phyloP scores from a whole-genome alignment of 139 green algal genomes.

The Volvox africanus region DNA sequence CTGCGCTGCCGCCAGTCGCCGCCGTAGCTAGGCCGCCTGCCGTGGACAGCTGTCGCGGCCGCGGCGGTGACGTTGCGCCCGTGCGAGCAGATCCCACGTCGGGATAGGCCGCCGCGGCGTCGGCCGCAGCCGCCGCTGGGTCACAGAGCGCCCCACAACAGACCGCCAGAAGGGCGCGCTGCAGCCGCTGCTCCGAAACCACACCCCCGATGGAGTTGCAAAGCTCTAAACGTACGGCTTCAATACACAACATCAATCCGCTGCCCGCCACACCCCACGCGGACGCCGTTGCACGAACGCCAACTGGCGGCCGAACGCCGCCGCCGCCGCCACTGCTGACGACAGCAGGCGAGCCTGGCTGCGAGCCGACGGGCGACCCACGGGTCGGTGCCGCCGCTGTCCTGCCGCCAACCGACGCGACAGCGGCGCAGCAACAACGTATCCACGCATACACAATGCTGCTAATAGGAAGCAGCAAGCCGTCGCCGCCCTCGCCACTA shows the following conservation, averaged over 20 bases:
- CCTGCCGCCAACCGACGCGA: not conserved
- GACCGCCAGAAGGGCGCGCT: slow-evolving; percentile 11
- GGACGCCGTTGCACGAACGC: not conserved
- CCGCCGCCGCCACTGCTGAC: not conserved
- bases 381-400: not conserved
- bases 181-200: slow-evolving; percentile 14
- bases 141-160: slow-evolving; percentile 5
- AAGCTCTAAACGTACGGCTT: slow-evolving; percentile 3
- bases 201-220: not conserved
- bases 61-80: not conserved
- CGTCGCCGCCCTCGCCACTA: not conserved
- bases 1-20: not conserved
- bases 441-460: not conserved
- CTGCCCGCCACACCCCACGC: slow-evolving; percentile 14
- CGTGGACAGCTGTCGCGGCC: not conserved
- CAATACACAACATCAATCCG: slow-evolving; percentile 17
- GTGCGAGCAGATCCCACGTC: not conserved
- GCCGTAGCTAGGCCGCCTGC: not conserved
- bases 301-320: not conserved
- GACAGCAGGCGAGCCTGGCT: not conserved
- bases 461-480: not conserved
- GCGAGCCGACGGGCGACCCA: not conserved
- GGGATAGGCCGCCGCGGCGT: slow-evolving; percentile 16
- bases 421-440: not conserved
- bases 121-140: not conserved